Percentiles rank a stretch among this genome's conserved stretches.
Conservation (phyloP, 768 basidiomycete genomes). For the Boletus reticuloceps region DNA sequence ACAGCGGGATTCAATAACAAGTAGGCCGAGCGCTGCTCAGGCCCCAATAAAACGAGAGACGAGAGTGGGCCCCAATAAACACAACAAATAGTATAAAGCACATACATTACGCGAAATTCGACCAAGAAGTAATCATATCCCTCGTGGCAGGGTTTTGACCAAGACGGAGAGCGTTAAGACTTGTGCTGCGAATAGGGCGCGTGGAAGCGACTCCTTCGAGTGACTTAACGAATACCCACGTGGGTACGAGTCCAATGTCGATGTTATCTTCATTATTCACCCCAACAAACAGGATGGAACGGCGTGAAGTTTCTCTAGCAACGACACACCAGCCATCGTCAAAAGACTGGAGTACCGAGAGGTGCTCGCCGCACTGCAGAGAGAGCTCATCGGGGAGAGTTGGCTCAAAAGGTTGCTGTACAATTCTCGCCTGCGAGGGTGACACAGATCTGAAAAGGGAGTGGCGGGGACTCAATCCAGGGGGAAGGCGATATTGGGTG, state of each 20-base stretch:
- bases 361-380: conserved; percentile 51
- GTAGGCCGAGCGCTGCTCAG: not conserved
- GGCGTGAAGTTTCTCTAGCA: conserved; percentile 49
- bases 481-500: conserved; percentile 28
- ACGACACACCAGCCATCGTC: conserved; percentile 84
- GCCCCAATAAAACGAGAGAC: not conserved
- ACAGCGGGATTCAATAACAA: not conserved
- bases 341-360: conserved; percentile 63
- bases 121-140: conserved; percentile 65
- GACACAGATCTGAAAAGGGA: conserved; percentile 20
- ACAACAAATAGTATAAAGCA: not conserved
- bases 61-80: not conserved
- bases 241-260: conserved; percentile 71
- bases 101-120: conserved; percentile 5
- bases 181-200: conserved; percentile 61
- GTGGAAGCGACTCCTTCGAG: conserved; percentile 56
- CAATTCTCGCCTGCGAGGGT: conserved; percentile 44
- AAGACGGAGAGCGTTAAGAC: conserved; percentile 47
- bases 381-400: conserved; percentile 74
- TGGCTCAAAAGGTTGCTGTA: conserved; percentile 64
- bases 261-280: conserved; percentile 36
- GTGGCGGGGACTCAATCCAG: conserved; percentile 7
- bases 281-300: conserved; percentile 25
- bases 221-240: conserved; percentile 73
- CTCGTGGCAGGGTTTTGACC: conserved; percentile 34